Conservation (phyloP, 768 basidiomycete species). For the Serendipita vermifera region DNA sequence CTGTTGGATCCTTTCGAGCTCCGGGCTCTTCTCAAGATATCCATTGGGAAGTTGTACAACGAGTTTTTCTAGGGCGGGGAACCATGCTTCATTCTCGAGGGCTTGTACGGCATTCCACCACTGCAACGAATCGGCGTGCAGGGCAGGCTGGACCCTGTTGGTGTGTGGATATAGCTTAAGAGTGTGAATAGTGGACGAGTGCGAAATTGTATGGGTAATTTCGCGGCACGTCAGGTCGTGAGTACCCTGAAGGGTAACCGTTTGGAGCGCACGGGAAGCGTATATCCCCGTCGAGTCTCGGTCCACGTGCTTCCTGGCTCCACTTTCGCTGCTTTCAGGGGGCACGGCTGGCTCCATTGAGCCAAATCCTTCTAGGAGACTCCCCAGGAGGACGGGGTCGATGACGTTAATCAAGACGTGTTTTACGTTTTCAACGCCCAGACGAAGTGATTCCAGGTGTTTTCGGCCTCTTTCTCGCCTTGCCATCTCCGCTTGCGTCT, state of each 20-base stretch:
- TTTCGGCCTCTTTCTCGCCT: too few species aligned
- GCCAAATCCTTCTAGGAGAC: constrained; percentile 6
- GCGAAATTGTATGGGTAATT: not conserved
- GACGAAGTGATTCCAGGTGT: too few species aligned
- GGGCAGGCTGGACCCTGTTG: too few species aligned
- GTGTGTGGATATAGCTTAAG: not conserved
- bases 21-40: too few species aligned
- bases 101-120: not conserved
- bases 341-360: not conserved
- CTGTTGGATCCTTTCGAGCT: too few species aligned
- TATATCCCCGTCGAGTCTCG: not conserved
- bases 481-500: too few species aligned
- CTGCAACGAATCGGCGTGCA: not conserved
- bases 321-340: not conserved
- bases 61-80: not conserved
- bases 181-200: not conserved
- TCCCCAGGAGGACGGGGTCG: not conserved
- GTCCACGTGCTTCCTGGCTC: not conserved
- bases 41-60: not conserved
- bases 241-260: not conserved
- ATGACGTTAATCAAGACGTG: constrained; percentile 6
- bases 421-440: not conserved
- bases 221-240: not conserved
- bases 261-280: not conserved
- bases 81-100: not conserved